Conservation (phyloP, 306 rosid species). For the Alnus glutinosa region DNA sequence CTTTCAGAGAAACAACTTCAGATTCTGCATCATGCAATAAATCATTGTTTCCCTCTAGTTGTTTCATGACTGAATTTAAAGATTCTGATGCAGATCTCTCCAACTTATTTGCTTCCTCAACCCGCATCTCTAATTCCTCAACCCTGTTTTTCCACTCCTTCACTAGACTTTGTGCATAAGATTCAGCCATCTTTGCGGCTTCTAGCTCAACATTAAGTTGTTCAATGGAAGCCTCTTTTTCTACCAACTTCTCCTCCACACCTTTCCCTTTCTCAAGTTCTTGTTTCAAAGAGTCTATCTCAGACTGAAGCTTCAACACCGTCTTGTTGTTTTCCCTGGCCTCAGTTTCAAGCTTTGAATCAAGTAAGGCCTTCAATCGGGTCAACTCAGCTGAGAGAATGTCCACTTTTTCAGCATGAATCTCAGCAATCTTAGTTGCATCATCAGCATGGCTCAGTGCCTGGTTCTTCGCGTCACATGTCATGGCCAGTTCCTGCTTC, state of each 20-base stretch:
- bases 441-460: conserved; percentile 91
- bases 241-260: conserved; percentile 51
- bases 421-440: conserved; percentile 86
- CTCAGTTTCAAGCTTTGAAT: conserved; percentile 72
- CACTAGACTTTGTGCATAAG: conserved; percentile 64
- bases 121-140: conserved; percentile 59
- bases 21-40: conserved; percentile 71
- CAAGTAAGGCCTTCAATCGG: conserved; percentile 66
- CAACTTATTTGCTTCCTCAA: conserved; percentile 66
- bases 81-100: conserved; percentile 90
- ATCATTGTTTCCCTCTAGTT: conserved; percentile 66
- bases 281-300: conserved; percentile 60
- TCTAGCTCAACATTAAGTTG: conserved; percentile 81
- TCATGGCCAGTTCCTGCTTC: conserved; percentile 75
- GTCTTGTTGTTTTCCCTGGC: conserved; percentile 52
- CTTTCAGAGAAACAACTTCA: conserved; percentile 71
- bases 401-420: conserved; percentile 77
- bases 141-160: conserved; percentile 69
- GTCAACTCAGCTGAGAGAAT: conserved; percentile 69
- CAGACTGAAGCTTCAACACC: conserved; percentile 51
- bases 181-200: conserved; percentile 88
- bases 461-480: conserved; percentile 92
- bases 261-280: conserved; percentile 61
- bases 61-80: conserved; percentile 66
- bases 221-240: conserved; percentile 68